Conservation (phyloP, 23 red algal species). For the Gracilaria gracilis region DNA sequence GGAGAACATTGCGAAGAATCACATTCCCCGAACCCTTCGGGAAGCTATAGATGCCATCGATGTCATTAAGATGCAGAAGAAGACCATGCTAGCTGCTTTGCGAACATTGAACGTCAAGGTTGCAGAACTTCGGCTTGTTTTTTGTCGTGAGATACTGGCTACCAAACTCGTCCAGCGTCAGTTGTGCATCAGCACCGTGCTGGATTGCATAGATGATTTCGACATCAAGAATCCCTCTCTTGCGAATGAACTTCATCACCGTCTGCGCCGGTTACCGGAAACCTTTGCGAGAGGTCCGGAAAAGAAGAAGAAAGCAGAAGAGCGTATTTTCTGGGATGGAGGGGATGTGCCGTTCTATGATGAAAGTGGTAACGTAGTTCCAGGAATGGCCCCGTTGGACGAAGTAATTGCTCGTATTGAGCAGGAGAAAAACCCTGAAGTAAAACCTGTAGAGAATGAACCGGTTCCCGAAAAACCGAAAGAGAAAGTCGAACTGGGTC, state of each 20-base stretch:
- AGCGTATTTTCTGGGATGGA: conserved; percentile 12
- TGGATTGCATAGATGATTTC: conserved; percentile 32
- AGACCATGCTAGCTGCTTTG: neutral
- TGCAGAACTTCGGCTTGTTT: neutral
- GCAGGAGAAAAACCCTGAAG: neutral
- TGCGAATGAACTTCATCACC: conserved; percentile 32
- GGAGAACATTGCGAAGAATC: conserved; percentile 33
- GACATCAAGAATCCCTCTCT: conserved; percentile 38
- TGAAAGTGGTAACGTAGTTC: conserved; percentile 10
- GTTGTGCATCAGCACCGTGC: conserved; percentile 5
- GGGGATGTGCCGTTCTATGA: conserved; percentile 25
- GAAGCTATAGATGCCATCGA: conserved; percentile 15
- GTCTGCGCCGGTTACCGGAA: conserved; percentile 30
- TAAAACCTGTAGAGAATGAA: neutral
- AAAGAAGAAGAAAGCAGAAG: neutral
- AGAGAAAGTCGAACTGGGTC: neutral
- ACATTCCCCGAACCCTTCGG: neutral
- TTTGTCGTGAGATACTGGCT: conserved; percentile 24
- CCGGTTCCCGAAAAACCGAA: neutral
- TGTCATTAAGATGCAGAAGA: neutral
- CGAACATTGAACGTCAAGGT: conserved; percentile 30
- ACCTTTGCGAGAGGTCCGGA: conserved; percentile 30
- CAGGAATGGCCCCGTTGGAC: conserved; percentile 20
- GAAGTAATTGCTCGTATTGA: conserved; percentile 11
- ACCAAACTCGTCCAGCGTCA: conserved; percentile 46